These are phyloP conservation scores for Paracoccidioides brasiliensis DNA, from an alignment of 2,329 filamentous ascomycete genomes.

Conservation along the genomic window DNA sequence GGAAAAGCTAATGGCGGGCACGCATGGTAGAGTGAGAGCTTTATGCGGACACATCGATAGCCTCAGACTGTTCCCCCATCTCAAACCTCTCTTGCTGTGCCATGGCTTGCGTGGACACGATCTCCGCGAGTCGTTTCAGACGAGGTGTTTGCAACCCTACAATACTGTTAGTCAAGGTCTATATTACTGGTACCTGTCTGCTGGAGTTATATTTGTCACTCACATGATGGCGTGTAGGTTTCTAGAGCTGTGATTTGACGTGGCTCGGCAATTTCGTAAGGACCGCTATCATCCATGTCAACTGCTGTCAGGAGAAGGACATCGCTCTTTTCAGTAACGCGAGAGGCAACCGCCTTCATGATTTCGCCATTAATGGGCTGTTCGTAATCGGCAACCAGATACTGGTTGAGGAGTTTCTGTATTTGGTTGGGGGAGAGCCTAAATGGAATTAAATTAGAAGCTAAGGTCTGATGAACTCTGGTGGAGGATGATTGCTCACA, in stretches of 20 bases:
- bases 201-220: slow-evolving; percentile 30
- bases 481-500: slow-evolving; percentile 48
- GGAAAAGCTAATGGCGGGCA: background rate
- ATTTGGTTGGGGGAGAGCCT: slow-evolving; percentile 98
- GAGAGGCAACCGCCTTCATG: slow-evolving; percentile 96
- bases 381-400: slow-evolving; percentile 96
- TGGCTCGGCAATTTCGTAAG: slow-evolving; percentile 96
- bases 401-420: slow-evolving; percentile 96
- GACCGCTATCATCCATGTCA: slow-evolving; percentile 97
- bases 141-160: slow-evolving; percentile 89
- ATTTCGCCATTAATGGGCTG: slow-evolving; percentile 99
- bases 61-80: slow-evolving; percentile 17
- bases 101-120: slow-evolving; percentile 91
- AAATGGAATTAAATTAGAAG: background rate
- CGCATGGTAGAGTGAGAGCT: background rate
- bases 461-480: background rate
- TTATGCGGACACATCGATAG: slow-evolving; percentile 10
- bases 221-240: slow-evolving; percentile 96
- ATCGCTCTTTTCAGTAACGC: slow-evolving; percentile 96
- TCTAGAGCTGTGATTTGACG: slow-evolving; percentile 90
- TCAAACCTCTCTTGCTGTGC: slow-evolving; percentile 84
- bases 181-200: background rate
- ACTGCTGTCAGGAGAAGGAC: slow-evolving; percentile 86
- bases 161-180: slow-evolving; percentile 18
- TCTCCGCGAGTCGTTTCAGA: slow-evolving; percentile 92